phyloP scores from a whole-genome alignment of 225 moss, liverwort and hornwort genomes.

The Thuidium tamariscinum region DNA sequence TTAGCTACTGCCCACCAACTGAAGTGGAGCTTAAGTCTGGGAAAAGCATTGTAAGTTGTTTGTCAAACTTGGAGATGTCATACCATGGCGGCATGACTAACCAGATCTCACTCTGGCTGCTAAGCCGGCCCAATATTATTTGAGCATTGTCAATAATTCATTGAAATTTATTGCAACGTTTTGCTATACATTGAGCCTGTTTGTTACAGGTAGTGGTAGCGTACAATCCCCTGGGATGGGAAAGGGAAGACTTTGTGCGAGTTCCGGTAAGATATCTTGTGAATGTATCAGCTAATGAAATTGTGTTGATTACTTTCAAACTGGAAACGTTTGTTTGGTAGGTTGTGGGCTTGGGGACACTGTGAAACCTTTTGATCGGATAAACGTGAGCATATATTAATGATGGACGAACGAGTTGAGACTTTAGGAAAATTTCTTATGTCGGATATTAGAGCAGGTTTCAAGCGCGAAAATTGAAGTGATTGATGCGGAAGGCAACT shows the following conservation, averaged over 20 bases:
- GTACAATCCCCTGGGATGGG: constrained; percentile 87
- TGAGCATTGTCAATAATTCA: not conserved
- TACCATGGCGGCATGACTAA: not conserved
- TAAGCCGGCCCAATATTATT: not conserved
- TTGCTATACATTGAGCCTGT: not conserved
- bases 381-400: not conserved
- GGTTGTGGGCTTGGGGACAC: not conserved
- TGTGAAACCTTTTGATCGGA: not conserved
- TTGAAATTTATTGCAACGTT: not conserved
- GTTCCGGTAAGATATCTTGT: constrained; percentile 53
- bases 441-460: constrained; percentile 32
- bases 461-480: constrained; percentile 63
- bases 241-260: constrained; percentile 62
- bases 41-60: constrained; percentile 55
- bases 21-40: constrained; percentile 68
- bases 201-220: constrained; percentile 70
- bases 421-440: not conserved
- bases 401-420: not conserved
- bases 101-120: not conserved
- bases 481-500: constrained; percentile 51
- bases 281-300: not conserved
- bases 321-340: not conserved
- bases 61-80: not conserved
- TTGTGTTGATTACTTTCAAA: not conserved
- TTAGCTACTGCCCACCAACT: constrained; percentile 93